phyloP scores from a whole-genome alignment of 2,329 filamentous ascomycete species.

The Myriosclerotinia scirpicola region DNA sequence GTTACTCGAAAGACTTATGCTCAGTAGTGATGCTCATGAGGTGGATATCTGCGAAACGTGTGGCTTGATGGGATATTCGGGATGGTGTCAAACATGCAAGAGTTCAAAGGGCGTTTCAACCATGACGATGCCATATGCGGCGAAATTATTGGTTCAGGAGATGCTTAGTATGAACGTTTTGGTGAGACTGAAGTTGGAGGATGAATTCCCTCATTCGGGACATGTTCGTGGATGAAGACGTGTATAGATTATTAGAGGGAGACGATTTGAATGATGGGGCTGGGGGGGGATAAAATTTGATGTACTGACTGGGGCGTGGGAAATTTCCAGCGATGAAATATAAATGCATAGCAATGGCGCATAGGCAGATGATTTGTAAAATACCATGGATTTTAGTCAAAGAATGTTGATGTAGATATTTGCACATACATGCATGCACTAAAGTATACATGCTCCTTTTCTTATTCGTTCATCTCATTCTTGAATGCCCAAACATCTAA shows the following conservation, averaged over 20 bases:
- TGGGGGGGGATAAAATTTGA: background rate
- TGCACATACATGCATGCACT: background rate
- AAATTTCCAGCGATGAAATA: background rate
- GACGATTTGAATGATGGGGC: background rate
- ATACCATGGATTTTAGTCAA: constrained; percentile 11
- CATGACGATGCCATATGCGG: constrained; percentile 97
- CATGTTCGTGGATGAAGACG: constrained; percentile 16
- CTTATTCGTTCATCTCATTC: background rate
- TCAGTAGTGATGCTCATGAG: constrained; percentile 84
- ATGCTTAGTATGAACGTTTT: constrained; percentile 99
- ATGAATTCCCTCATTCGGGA: constrained; percentile 72
- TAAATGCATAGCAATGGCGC: constrained; percentile 18
- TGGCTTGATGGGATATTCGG: constrained; percentile 91
- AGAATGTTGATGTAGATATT: background rate
- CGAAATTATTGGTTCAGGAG: constrained; percentile 94
- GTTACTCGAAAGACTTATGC: constrained; percentile 89
- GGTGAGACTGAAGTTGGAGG: constrained; percentile 83
- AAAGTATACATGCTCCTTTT: background rate
- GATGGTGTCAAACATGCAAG: constrained; percentile 92
- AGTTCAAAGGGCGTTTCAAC: constrained; percentile 79
- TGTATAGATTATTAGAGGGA: background rate
- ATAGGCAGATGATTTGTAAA: constrained; percentile 15
- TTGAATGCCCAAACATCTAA: background rate
- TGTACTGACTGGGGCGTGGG: background rate
- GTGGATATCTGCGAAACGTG: constrained; percentile 94